phyloP scores from a whole-genome alignment of 495 filamentous ascomycete genomes.

The Xylaria castorea region DNA sequence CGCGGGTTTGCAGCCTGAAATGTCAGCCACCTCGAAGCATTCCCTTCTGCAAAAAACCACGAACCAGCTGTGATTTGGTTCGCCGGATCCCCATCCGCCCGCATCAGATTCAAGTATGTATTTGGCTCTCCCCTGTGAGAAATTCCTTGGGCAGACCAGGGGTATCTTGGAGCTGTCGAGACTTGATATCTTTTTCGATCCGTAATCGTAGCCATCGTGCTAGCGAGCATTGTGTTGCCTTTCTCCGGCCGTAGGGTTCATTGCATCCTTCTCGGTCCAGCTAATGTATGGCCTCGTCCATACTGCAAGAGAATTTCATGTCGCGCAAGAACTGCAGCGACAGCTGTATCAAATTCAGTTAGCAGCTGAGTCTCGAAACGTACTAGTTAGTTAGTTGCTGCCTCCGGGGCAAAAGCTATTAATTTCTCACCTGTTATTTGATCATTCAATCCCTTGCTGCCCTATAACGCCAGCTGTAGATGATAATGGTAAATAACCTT shows the following conservation, averaged over 20 bases:
- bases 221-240: background rate
- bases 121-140: background rate
- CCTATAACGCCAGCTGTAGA: background rate
- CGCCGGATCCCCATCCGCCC: background rate
- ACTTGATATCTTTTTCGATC: background rate
- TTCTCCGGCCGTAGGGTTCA: background rate
- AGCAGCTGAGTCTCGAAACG: background rate
- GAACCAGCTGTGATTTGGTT: conserved; percentile 4
- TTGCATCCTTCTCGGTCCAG: background rate
- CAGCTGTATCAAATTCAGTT: background rate
- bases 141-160: background rate
- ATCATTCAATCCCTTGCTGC: background rate
- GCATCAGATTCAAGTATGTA: conserved; percentile 7
- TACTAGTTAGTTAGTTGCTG: background rate
- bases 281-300: background rate
- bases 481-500: background rate
- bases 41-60: background rate
- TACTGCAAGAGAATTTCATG: background rate
- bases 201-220: background rate
- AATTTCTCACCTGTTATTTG: background rate
- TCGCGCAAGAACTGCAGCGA: background rate
- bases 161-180: background rate
- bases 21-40: conserved; percentile 16
- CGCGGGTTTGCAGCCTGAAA: conserved; percentile 8
- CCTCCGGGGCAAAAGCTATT: background rate